Percentiles rank a stretch among this genome's conserved stretches.
These are phyloP conservation scores for Cinnamomum micranthum DNA, from an alignment of 164 flowering plant species.

Conservation along the genomic window DNA sequence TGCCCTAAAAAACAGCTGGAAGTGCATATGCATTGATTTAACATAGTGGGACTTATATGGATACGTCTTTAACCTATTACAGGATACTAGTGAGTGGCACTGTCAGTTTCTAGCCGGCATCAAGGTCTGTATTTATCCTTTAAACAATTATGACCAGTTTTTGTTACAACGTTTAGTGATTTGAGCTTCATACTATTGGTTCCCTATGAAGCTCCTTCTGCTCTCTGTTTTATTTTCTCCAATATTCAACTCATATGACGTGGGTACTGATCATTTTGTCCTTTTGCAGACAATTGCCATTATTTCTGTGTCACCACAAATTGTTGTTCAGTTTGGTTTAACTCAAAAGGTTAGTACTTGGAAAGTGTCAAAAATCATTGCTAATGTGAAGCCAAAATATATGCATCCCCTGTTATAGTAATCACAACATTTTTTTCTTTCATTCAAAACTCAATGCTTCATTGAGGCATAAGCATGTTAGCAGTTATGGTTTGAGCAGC, in stretches of 20 bases:
- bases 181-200: too few species aligned
- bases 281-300: conserved; percentile 73
- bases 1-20: background rate
- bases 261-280: conserved; percentile 6
- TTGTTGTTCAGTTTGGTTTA: conserved; percentile 82
- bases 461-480: background rate
- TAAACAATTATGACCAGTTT: too few species aligned
- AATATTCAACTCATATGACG: too few species aligned
- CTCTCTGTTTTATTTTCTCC: too few species aligned
- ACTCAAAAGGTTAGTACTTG: conserved; percentile 54
- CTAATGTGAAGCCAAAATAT: background rate
- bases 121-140: conserved; percentile 41
- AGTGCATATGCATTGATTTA: background rate
- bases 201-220: too few species aligned
- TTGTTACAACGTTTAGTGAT: background rate
- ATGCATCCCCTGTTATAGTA: background rate
- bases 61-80: conserved; percentile 10
- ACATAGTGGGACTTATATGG: background rate
- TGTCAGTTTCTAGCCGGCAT: conserved; percentile 58
- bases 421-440: too few species aligned
- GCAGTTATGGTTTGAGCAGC: background rate
- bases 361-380: background rate
- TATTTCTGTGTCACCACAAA: conserved; percentile 52
- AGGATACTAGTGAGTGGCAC: conserved; percentile 46
- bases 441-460: too few species aligned